Evolutionary conservation across 768 basidiomycete genomes (phyloP), one percentile per base, ranked within the genome.

Genomic region (Tephrocybe rancida): DNA sequence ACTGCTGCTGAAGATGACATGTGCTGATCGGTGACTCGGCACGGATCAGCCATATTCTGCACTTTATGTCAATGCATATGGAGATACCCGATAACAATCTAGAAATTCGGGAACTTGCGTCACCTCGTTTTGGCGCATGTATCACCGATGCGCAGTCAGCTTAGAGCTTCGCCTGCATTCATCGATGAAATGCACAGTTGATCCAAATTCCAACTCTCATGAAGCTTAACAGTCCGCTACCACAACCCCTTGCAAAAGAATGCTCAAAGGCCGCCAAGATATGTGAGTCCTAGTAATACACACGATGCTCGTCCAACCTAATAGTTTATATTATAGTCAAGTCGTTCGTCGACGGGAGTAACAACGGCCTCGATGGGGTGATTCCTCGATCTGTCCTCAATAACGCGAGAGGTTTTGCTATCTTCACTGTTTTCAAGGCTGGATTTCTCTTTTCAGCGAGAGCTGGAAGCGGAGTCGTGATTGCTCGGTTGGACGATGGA

Each of bases 211-310:
- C 42, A 27, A 51, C 57, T 24, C 52, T 41, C 64, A 80, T 77
- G 76, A 81, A 81, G 61, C 67, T 81, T 52, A 75, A 72, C 54
- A 79, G 65, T 55, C 80, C 81, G 16, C 58, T 83, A 3, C 80
- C 81, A 5, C 80, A 82, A 66, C 73, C 81, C 3, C 74, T 96
- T 32, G 83, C 84, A 11, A 94, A 90, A 51, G 94, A 97, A 73
- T 93, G 92, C 63, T 70, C 74, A 44, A 97, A 96, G 68, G 93
- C 93, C 22, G 84, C 90, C 8, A 92, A 87, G 64, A 97, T 95
- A 54, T 86, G 92, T 91, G 57, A 49, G 87, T 69, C 62, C 9
- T 39, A 54, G 48, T 52, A 34, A 56, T 34, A 29, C 29, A 8
- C 14, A 43, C 13, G 21, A 21, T 46, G 25, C 7, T 42, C 6